These are phyloP conservation scores for Penicillium canariense DNA, from an alignment of 495 filamentous ascomycete genomes.

Conservation along the genomic window DNA sequence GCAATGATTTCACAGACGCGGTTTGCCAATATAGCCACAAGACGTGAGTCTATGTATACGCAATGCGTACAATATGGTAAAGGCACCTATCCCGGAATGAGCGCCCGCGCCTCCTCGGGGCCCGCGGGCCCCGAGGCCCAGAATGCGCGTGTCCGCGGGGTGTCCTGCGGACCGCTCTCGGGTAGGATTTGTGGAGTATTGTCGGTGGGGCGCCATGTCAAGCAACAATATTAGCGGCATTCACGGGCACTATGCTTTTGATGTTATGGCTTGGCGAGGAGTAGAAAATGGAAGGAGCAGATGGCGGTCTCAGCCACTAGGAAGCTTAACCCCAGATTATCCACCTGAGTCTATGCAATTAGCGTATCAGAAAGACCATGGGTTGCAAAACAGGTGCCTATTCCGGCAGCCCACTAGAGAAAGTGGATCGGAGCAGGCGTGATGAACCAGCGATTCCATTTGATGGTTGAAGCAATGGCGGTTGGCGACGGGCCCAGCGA, in stretches of 20 bases:
- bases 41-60: too few species aligned
- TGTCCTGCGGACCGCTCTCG: slow-evolving; percentile 61
- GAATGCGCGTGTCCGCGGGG: slow-evolving; percentile 30
- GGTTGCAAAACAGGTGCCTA: background rate
- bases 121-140: background rate
- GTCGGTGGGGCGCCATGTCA: slow-evolving; percentile 60
- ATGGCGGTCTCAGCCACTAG: too few species aligned
- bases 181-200: slow-evolving; percentile 58
- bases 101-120: too few species aligned
- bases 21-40: too few species aligned
- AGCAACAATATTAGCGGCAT: too few species aligned
- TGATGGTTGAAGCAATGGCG: background rate
- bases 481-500: background rate
- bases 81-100: too few species aligned
- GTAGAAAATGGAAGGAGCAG: too few species aligned
- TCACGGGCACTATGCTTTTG: slow-evolving; percentile 40
- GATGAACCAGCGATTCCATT: background rate
- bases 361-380: background rate
- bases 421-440: slow-evolving; percentile 3
- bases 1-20: too few species aligned
- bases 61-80: too few species aligned
- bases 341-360: background rate
- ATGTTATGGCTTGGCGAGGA: slow-evolving; percentile 28
- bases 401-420: slow-evolving; percentile 12
- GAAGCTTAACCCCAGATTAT: slow-evolving; percentile 5